Evolutionary conservation across 192 early-diverging fungal species (phyloP), one percentile per base, ranked within the genome.

Genomic region (Coemansia sp.): DNA sequence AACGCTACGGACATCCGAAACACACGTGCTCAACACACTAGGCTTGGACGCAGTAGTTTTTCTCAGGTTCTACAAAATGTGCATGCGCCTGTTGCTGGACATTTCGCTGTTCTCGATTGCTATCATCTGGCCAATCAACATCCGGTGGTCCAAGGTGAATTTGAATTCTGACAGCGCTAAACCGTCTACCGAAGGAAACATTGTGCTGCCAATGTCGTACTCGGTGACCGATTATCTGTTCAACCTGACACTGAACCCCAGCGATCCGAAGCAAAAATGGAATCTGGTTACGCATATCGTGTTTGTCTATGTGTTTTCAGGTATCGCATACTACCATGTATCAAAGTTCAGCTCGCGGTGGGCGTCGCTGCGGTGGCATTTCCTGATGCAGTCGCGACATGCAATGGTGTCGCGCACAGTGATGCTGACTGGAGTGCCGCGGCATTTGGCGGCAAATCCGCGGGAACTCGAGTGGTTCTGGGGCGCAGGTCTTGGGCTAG

Each of bases 401-500:
- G 73, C 82, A 5, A 61, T 71, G 18, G 82, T 77, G 0, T 75
- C 89, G 12, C 86, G 90, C 23, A 89, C 88, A 10, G 84, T 92
- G 15, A 86, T 92, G 84, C 80, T 92, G 6, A 85, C 86, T 0
- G 86, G 86, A 3, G 77, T 92, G 29, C 91, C 91, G 4, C 57
- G 84, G 0, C 77, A 80, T 30, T 39, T 80, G 65, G 77, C 77
- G 4, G 57, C 59, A 21, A 71, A 75, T n/a, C 70, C 90, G 21
- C 85, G 88, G 37, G 70, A 70, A 15, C 76, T 93, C 46, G 84
- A 88, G 48, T 84, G 87, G 48, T 93, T 87, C 74, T 93, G 87
- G 66, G 84, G 87, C 20, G 66, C 70, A 35, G 79, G 74, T 0
- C 28, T 91, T 9, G 81, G 82, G 21, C 71, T 86, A 29, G 91